Evolutionary conservation across 2,329 filamentous ascomycete genomes (phyloP).

Genomic region (Penicillium brasilianum): DNA sequence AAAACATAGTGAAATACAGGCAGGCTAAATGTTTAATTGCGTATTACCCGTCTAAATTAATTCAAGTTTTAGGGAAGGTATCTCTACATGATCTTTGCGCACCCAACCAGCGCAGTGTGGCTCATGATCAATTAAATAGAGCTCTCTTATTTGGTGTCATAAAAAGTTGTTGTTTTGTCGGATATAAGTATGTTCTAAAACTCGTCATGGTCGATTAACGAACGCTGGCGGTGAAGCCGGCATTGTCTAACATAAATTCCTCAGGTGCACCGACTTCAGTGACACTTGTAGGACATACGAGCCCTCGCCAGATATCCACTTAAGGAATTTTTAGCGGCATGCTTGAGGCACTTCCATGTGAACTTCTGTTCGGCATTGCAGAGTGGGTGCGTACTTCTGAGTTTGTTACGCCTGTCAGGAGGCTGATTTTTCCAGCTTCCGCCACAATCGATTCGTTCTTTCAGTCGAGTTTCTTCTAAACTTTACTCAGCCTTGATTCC

Average conservation of each 20-base stretch:
- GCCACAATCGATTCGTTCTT: slow-evolving; percentile 4
- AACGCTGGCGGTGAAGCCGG: not conserved
- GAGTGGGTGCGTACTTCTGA: slow-evolving; percentile 7
- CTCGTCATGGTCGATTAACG: not conserved
- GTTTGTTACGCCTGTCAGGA: not conserved
- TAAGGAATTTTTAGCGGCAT: not conserved
- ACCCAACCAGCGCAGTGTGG: not conserved
- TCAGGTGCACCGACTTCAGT: not conserved
- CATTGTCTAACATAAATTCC: not conserved
- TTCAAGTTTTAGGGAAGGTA: not conserved
- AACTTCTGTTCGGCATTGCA: slow-evolving; percentile 4
- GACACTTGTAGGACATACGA: not conserved
- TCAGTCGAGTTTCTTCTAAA: slow-evolving; percentile 10
- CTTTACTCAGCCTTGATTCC: slow-evolving; percentile 10
- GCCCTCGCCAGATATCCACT: not conserved
- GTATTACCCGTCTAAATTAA: not conserved
- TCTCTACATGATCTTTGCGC: not conserved
- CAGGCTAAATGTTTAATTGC: not conserved
- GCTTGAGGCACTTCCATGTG: slow-evolving; percentile 5
- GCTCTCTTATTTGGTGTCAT: not conserved
- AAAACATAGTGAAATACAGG: not conserved
- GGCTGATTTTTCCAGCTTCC: slow-evolving; percentile 9
- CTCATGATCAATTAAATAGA: not conserved
- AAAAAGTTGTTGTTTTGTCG: not conserved
- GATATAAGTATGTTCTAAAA: not conserved